Evolutionary conservation across 2,329 filamentous ascomycete genomes (phyloP).

Genomic region (Aureobasidium sp.): DNA sequence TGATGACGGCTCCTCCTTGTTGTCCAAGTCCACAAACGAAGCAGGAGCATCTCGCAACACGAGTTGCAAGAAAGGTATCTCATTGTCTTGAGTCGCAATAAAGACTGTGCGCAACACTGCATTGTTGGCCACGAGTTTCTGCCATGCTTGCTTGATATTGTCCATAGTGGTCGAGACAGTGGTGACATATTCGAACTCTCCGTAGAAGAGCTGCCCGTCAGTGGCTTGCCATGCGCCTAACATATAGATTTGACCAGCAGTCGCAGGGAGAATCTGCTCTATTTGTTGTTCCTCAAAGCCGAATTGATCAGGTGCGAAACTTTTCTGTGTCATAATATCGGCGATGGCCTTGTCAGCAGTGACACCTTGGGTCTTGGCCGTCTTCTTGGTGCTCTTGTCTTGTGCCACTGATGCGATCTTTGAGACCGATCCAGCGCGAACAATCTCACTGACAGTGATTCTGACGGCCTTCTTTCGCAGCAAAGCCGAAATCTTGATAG

Average conservation of each 20-base stretch:
- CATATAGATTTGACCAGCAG: slow-evolving; percentile 75
- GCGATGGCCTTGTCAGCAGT: slow-evolving; percentile 11
- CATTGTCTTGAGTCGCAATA: slow-evolving; percentile 38
- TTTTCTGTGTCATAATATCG: slow-evolving; percentile 12
- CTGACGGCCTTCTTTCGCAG: slow-evolving; percentile 55
- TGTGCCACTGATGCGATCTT: slow-evolving; percentile 48
- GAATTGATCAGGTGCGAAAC: background rate
- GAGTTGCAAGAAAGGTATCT: slow-evolving; percentile 55
- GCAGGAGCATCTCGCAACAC: slow-evolving; percentile 38
- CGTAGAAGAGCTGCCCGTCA: slow-evolving; percentile 60
- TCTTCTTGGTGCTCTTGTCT: background rate
- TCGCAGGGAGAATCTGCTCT: slow-evolving; percentile 56
- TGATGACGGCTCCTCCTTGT: background rate
- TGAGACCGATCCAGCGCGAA: slow-evolving; percentile 55
- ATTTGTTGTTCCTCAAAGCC: slow-evolving; percentile 40
- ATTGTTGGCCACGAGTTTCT: slow-evolving; percentile 43
- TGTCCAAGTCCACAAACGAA: slow-evolving; percentile 23
- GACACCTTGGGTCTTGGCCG: background rate
- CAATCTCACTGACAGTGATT: slow-evolving; percentile 62
- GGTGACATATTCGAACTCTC: slow-evolving; percentile 58
- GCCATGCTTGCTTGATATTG: slow-evolving; percentile 53
- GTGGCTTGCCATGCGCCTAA: slow-evolving; percentile 66
- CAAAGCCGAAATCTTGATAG: slow-evolving; percentile 71
- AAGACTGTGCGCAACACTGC: slow-evolving; percentile 65
- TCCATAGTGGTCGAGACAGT: slow-evolving; percentile 29